A percentile compares a stretch with the other conserved stretches of the same genome.
These are phyloP conservation scores for Oryza glaberrima DNA, from an alignment of 176 grass and related monocot species.

Conservation along the genomic window DNA sequence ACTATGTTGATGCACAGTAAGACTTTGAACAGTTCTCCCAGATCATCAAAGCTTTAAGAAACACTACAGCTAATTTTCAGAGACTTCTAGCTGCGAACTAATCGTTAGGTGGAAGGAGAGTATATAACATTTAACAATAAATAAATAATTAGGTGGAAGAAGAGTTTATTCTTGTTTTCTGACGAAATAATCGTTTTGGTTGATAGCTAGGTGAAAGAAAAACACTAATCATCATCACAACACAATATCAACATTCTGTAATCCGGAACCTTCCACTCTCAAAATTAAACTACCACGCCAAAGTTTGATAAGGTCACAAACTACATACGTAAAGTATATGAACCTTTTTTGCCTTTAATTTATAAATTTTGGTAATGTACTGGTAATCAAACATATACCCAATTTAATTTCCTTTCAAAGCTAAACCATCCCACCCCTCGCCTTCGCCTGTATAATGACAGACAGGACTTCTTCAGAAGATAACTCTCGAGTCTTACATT, in stretches of 20 bases:
- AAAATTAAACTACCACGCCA: too few species aligned
- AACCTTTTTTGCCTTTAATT: neutral
- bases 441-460: neutral
- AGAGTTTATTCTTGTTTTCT: neutral
- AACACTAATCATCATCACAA: neutral
- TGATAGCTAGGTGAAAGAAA: neutral
- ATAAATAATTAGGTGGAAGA: too few species aligned
- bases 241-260: neutral
- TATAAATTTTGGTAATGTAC: neutral
- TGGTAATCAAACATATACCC: neutral
- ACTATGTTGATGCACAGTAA: neutral
- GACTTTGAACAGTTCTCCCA: neutral
- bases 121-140: neutral
- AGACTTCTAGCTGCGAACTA: neutral
- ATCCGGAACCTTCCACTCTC: neutral
- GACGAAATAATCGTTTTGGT: neutral
- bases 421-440: neutral
- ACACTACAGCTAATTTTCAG: too few species aligned
- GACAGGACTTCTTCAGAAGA: neutral
- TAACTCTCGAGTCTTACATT: too few species aligned
- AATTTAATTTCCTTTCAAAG: neutral
- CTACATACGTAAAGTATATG: neutral
- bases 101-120: neutral
- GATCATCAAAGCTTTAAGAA: too few species aligned
- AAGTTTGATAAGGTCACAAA: too few species aligned